Evolutionary conservation across 176 grass and related monocot genomes (phyloP).

Genomic region (Cenchrus fungigraminus): DNA sequence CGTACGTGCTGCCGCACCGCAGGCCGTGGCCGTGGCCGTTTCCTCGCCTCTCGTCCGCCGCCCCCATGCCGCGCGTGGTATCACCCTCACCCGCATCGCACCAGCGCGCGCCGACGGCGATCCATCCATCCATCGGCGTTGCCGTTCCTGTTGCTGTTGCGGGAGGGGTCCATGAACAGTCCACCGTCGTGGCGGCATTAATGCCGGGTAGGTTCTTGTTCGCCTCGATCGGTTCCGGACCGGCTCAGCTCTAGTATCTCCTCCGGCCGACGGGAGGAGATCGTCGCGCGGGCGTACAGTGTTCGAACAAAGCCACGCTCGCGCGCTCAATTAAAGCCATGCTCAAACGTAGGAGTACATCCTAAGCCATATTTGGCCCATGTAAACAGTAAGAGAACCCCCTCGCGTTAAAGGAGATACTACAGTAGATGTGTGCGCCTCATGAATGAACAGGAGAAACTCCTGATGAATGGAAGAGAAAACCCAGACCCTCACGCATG

Average conservation of each 20-base stretch:
- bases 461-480: too few species aligned
- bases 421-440: too few species aligned
- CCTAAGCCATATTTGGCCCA: background rate
- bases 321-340: background rate
- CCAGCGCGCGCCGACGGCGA: background rate
- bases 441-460: background rate
- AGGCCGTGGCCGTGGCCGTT: conserved; percentile 35
- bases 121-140: too few species aligned
- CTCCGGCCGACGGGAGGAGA: background rate
- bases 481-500: background rate
- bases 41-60: conserved; percentile 23
- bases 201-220: background rate
- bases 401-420: background rate
- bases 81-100: background rate
- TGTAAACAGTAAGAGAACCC: background rate
- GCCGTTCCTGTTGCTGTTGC: background rate
- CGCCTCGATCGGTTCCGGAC: background rate
- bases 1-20: background rate
- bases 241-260: background rate
- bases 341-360: background rate
- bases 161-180: background rate
- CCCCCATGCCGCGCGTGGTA: conserved; percentile 21
- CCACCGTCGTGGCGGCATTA: background rate
- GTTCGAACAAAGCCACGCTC: background rate
- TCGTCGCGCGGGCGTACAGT: background rate